Evolutionary conservation across 495 filamentous ascomycete genomes (phyloP).

Genomic region (Aspergillus funiculosus): DNA sequence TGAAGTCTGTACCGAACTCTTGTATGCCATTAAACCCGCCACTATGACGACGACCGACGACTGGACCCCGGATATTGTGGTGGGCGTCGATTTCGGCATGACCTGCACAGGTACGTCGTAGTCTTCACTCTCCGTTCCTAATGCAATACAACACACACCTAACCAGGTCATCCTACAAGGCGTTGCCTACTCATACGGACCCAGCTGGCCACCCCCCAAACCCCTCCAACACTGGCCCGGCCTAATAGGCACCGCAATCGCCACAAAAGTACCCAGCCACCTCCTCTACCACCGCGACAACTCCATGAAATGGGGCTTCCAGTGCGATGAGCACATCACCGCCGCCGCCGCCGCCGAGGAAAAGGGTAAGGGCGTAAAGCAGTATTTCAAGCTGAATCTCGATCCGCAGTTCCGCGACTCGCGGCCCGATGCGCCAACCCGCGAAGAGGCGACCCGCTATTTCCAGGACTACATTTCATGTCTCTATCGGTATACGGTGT

Average conservation of each 20-base stretch:
- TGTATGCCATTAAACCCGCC: no score
- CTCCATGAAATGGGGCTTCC: constrained; percentile 48
- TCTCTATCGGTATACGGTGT: constrained; percentile 50
- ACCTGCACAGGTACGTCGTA: constrained; percentile 49
- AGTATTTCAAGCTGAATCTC: constrained; percentile 60
- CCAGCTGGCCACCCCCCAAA: constrained; percentile 43
- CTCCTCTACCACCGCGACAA: constrained; percentile 17
- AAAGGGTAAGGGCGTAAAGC: constrained; percentile 26
- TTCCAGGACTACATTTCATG: constrained; percentile 51
- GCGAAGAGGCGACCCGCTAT: constrained; percentile 46
- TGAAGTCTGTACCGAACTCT: no score
- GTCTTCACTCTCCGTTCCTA: background rate
- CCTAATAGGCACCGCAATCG: constrained; percentile 42
- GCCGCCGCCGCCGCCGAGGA: constrained; percentile 11
- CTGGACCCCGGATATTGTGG: constrained; percentile 48
- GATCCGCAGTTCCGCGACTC: constrained; percentile 40
- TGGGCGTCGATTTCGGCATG: constrained; percentile 58
- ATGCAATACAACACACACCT: background rate
- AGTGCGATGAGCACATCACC: constrained; percentile 45
- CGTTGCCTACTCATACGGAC: constrained; percentile 46
- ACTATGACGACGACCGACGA: constrained; percentile 2
- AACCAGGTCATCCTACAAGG: constrained; percentile 26
- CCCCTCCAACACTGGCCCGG: constrained; percentile 59
- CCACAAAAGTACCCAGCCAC: constrained; percentile 54
- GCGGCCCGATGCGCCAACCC: constrained; percentile 24